A percentile compares a stretch with the other conserved stretches of the same genome.
phyloP scores from a whole-genome alignment of 805 yeast species.

The Schwanniomyces yamadae region DNA sequence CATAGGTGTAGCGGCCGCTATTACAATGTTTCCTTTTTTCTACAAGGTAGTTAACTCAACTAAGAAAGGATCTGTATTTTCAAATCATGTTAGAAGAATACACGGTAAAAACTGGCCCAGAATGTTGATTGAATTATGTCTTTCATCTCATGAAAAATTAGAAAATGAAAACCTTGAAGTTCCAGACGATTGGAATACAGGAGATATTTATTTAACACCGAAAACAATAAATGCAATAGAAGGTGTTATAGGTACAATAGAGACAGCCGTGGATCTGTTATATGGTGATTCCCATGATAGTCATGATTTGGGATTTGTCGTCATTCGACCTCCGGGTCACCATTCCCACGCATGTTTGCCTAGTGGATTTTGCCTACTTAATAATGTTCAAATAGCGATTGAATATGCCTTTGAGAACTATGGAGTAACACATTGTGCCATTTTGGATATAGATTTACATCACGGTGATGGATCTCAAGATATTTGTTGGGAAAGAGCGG shows the following conservation, averaged over 20 bases:
- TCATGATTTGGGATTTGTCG: constrained; percentile 56
- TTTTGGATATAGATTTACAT: constrained; percentile 79
- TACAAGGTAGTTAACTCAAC: constrained; percentile 50
- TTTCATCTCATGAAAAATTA: constrained; percentile 55
- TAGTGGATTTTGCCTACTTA: constrained; percentile 78
- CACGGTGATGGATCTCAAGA: constrained; percentile 92
- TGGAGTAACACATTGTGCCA: constrained; percentile 75
- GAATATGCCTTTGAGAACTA: constrained; percentile 68
- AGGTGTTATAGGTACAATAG: constrained; percentile 77
- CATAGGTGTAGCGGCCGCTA: constrained; percentile 76
- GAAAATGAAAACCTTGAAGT: constrained; percentile 61
- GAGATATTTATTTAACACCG: constrained; percentile 74
- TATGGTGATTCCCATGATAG: constrained; percentile 17
- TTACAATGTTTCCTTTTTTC: constrained; percentile 62
- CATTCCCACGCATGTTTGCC: constrained; percentile 84
- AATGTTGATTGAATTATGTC: constrained; percentile 55
- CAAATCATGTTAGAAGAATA: constrained; percentile 63
- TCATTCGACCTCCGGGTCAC: constrained; percentile 83
- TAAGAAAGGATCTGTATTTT: constrained; percentile 46
- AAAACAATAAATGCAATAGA: constrained; percentile 67
- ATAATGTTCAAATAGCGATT: constrained; percentile 78
- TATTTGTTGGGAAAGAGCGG: constrained; percentile 78
- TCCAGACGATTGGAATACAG: constrained; percentile 79
- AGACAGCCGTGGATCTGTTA: constrained; percentile 60
- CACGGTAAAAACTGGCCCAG: constrained; percentile 78